Base-by-base conservation (phyloP, 306 rosid species). In the Gastrolobium bilobum region DNA sequence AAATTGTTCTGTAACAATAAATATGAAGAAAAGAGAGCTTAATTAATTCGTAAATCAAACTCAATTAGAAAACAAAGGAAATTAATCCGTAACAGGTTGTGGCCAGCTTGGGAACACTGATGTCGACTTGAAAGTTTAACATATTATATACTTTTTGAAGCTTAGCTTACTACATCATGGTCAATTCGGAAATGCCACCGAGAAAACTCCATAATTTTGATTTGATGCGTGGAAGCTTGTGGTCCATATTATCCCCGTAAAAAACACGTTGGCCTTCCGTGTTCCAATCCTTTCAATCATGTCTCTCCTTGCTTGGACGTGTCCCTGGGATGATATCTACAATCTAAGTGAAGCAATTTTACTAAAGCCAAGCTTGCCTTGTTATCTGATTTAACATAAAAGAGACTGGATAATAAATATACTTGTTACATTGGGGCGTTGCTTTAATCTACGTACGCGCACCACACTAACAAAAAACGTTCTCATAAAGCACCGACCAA, bases 211-310 rank as follows among this genome's bases (percentile, higher is more conserved):
- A 83, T 64, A 44, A 70, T 50, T 50, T 65, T 54, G 84, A 85
- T 79, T 75, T 71, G 83, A 86, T 79, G 59, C 15, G 14, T 44
- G 13, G 34, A 58, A 57, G 7, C 7, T 58, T 66, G 83, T 71
- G 87, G 89, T 83, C 78, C 85, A 65, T 51, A 29, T 30, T 48
- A 51, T 63, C 11, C 54, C 54, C 26, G 66, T 33, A 31, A 31
- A 47, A 43, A 78, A 77, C 87, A 79, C 81, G 85, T 86, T 87
- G 87, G 79, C 71, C 87, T 79, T 75, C 7, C 9, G 0, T 82
- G 86, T 82, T 78, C 63, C 52, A 39, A 69, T 67, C 71, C 74
- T 59, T 71, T 38, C 6, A 46, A 34, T 62, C 61, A 31, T 78
- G 52, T 67, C 75, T 62, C 47, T 51, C 68, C 4, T 62, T 61